Conservation (phyloP, 1,284 basidiomycete species). For the Spongispora temasekensis region DNA sequence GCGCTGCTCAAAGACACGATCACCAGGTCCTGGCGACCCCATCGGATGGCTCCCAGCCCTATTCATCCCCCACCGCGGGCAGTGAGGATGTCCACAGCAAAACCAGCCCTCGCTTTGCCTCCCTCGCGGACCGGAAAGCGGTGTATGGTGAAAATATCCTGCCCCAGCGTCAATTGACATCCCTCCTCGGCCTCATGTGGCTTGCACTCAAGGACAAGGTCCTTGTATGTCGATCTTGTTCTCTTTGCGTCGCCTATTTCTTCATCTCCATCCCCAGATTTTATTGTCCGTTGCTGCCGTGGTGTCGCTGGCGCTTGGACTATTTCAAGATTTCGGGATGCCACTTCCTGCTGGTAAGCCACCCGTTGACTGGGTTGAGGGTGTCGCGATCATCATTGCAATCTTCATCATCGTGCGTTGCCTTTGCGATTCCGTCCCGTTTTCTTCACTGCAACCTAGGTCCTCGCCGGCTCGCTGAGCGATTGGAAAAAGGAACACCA, state of each 20-base stretch:
- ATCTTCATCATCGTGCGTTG: constrained; percentile 75
- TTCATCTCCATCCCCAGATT: constrained; percentile 51
- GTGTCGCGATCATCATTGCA: constrained; percentile 94
- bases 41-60: constrained; percentile 41
- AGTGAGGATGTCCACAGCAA: constrained; percentile 26
- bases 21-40: constrained; percentile 9
- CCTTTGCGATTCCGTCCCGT: not conserved
- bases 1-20: constrained; percentile 45
- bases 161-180: constrained; percentile 78
- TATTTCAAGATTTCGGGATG: constrained; percentile 92
- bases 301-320: constrained; percentile 89
- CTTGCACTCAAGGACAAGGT: constrained; percentile 95
- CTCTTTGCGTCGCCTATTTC: not conserved
- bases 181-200: constrained; percentile 88
- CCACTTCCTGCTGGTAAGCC: constrained; percentile 58
- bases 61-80: constrained; percentile 32
- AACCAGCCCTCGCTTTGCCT: constrained; percentile 48
- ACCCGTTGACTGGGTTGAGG: constrained; percentile 95
- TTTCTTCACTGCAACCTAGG: constrained; percentile 41
- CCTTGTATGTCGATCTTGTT: constrained; percentile 55
- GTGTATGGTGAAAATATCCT: constrained; percentile 87
- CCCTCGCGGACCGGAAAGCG: constrained; percentile 63
- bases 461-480: constrained; percentile 86
- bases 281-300: constrained; percentile 90
- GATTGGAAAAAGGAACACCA: constrained; percentile 98